Conservation (phyloP, 2,329 filamentous ascomycete genomes). For the Calonectria pauciramosa region DNA sequence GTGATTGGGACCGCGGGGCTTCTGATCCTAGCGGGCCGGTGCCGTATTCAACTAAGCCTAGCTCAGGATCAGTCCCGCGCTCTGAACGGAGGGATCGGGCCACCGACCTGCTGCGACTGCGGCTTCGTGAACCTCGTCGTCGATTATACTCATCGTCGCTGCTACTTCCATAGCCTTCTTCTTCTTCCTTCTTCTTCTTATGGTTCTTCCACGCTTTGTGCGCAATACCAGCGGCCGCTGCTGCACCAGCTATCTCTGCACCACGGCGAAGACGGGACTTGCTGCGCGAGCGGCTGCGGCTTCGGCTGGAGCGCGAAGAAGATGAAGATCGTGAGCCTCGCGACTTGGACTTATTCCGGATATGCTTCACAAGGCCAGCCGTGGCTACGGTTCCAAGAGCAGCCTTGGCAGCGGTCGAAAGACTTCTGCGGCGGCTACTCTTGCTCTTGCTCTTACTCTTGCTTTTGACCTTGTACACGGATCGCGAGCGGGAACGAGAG, state of each 20-base stretch:
- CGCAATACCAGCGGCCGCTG: slow-evolving; percentile 71
- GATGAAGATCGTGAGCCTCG: slow-evolving; percentile 32
- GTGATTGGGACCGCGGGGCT: slow-evolving; percentile 48
- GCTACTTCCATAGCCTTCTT: slow-evolving; percentile 46
- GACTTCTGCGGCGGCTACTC: slow-evolving; percentile 59
- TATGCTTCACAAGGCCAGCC: slow-evolving; percentile 70
- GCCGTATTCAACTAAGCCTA: slow-evolving; percentile 79
- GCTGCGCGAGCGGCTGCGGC: slow-evolving; percentile 50
- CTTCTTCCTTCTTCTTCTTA: slow-evolving; percentile 69
- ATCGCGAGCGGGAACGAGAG: slow-evolving; percentile 58
- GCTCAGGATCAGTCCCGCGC: slow-evolving; percentile 72
- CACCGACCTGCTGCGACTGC: slow-evolving; percentile 65
- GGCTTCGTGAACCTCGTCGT: slow-evolving; percentile 52
- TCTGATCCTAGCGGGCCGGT: slow-evolving; percentile 64
- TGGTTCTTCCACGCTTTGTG: slow-evolving; percentile 73
- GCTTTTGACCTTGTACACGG: slow-evolving; percentile 38
- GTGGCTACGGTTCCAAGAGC: slow-evolving; percentile 70
- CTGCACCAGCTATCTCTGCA: slow-evolving; percentile 72
- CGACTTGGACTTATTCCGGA: slow-evolving; percentile 65
- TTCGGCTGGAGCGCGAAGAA: slow-evolving; percentile 33
- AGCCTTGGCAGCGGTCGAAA: slow-evolving; percentile 67
- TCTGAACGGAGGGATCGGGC: slow-evolving; percentile 65
- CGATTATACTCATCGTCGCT: slow-evolving; percentile 54
- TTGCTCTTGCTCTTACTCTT: slow-evolving; percentile 37
- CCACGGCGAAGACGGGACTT: slow-evolving; percentile 65